Conservation (phyloP, 257 asterid species). For the Buddleja alternifolia region DNA sequence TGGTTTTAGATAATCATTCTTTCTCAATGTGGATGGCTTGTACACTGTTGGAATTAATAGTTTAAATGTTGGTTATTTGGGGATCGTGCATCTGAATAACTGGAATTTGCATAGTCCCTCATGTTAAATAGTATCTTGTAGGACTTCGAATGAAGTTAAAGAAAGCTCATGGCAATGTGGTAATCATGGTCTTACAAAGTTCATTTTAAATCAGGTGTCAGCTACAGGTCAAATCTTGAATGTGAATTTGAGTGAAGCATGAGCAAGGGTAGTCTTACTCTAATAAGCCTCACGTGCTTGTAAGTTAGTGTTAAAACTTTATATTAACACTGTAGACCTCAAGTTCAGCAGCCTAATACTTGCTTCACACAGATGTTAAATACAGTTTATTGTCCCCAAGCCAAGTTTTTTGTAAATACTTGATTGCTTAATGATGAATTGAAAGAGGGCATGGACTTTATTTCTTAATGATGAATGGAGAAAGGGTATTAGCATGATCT, state of each 20-base stretch:
- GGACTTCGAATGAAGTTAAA: neutral
- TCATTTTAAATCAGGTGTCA: neutral
- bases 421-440: neutral
- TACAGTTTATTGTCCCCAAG: neutral
- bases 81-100: neutral
- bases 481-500: neutral
- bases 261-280: neutral
- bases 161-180: neutral
- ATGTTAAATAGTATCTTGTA: neutral
- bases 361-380: neutral
- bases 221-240: neutral
- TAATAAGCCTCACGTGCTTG: neutral
- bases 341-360: neutral
- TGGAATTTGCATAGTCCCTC: neutral
- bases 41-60: neutral
- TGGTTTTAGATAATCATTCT: constrained; percentile 8
- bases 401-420: neutral
- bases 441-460: neutral
- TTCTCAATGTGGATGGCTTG: neutral
- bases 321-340: too few relatives aligned
- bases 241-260: neutral
- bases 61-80: neutral
- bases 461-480: constrained; percentile 1
- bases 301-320: neutral
- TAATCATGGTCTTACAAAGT: neutral